Percentiles rank a stretch among this genome's conserved stretches.
Conservation (phyloP, 768 basidiomycete species). For the Phaeolepiota aurea region DNA sequence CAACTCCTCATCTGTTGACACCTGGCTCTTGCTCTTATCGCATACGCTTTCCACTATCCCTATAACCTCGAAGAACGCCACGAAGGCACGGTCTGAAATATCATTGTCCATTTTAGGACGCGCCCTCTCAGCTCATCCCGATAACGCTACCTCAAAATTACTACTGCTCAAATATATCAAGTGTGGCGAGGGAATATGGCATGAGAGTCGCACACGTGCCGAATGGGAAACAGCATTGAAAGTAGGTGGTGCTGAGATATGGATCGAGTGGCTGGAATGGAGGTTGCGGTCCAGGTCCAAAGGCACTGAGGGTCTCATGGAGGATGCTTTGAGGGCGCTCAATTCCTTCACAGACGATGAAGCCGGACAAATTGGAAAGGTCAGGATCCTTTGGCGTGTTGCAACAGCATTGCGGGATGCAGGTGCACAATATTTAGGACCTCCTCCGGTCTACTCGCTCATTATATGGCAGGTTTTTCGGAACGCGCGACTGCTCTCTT, state of each 20-base stretch:
- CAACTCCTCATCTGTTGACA: constrained; percentile 42
- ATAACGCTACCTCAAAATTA: constrained; percentile 36
- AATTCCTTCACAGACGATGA: constrained; percentile 28
- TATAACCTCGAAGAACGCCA: constrained; percentile 56
- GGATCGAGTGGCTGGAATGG: constrained; percentile 82
- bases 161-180: constrained; percentile 60
- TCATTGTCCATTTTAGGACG: constrained; percentile 58
- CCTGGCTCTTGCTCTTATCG: constrained; percentile 59
- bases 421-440: constrained; percentile 30
- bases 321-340: constrained; percentile 41
- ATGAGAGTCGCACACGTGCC: constrained; percentile 36
- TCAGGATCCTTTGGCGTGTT: constrained; percentile 68
- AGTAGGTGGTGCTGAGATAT: constrained; percentile 46
- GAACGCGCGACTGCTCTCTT: constrained; percentile 74
- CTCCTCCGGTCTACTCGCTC: constrained; percentile 5
- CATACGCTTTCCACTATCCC: constrained; percentile 60
- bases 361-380: constrained; percentile 39
- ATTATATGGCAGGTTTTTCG: constrained; percentile 42
- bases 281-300: constrained; percentile 38
- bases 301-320: constrained; percentile 45
- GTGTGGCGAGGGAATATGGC: constrained; percentile 70
- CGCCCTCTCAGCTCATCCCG: constrained; percentile 48
- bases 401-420: constrained; percentile 56
- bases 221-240: constrained; percentile 69
- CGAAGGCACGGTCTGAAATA: constrained; percentile 62